Conservation (phyloP, 2,329 filamentous ascomycete species). For the Epichloe glyceriae region DNA sequence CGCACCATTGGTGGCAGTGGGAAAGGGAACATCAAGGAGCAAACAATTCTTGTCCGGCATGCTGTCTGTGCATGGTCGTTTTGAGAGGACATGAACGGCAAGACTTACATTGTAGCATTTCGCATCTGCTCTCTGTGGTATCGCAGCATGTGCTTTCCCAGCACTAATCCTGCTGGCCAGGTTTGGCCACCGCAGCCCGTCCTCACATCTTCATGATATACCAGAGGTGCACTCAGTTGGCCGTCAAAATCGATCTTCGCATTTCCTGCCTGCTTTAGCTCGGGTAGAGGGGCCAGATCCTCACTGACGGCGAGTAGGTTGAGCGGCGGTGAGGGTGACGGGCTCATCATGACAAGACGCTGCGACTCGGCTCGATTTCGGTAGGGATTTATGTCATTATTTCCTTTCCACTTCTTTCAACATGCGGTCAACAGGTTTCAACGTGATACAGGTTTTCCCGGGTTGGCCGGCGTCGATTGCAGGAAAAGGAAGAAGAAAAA, state of each 20-base stretch:
- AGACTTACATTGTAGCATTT: conserved; percentile 59
- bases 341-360: conserved; percentile 11
- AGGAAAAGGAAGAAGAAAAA: neutral
- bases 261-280: conserved; percentile 41
- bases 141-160: conserved; percentile 74
- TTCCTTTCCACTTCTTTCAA: conserved; percentile 8
- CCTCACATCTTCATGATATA: conserved; percentile 72
- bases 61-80: neutral
- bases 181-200: conserved; percentile 86
- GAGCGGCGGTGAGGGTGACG: conserved; percentile 34
- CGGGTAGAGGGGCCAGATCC: conserved; percentile 46
- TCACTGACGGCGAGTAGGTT: conserved; percentile 38
- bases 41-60: too few species aligned
- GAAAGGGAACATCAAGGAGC: too few species aligned
- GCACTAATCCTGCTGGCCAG: conserved; percentile 86
- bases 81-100: too few species aligned
- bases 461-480: neutral
- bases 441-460: neutral
- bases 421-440: conserved; percentile 16
- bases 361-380: neutral
- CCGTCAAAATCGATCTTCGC: conserved; percentile 55
- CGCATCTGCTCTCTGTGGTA: conserved; percentile 51
- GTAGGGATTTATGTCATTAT: neutral
- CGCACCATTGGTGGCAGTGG: too few species aligned
- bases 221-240: conserved; percentile 55